Percentiles rank a stretch among this genome's conserved stretches.
phyloP scores from a whole-genome alignment of 2,329 filamentous ascomycete species.

The Penicillium sp. region DNA sequence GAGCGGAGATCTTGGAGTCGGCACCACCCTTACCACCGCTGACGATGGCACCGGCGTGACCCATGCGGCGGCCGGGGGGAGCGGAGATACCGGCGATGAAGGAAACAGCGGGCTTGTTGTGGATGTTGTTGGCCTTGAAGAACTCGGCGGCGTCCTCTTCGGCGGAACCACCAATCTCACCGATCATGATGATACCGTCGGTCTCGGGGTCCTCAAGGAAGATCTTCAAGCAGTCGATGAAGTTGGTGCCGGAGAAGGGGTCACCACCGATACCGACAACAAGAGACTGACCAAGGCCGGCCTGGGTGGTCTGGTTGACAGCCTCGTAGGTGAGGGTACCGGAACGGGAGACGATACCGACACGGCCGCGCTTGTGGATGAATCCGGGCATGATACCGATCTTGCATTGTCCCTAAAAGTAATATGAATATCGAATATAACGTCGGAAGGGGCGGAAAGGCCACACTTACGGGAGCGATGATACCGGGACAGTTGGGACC shows the following conservation, averaged over 20 bases:
- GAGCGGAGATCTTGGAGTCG: constrained; percentile 94
- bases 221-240: constrained; percentile 97
- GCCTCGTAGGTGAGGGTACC: constrained; percentile 99
- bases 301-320: constrained; percentile 98
- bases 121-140: constrained; percentile 85
- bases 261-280: constrained; percentile 98
- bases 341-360: constrained; percentile 97
- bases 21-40: constrained; percentile 96
- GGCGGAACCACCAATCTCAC: constrained; percentile 94
- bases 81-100: constrained; percentile 99
- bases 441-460: not conserved
- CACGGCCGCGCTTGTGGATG: constrained; percentile 99
- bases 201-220: constrained; percentile 96
- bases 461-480: constrained; percentile 67
- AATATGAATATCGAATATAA: constrained; percentile 9
- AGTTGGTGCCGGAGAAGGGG: constrained; percentile 98
- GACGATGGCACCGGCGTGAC: constrained; percentile 97
- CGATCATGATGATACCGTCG: constrained; percentile 99
- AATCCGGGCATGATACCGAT: constrained; percentile 99
- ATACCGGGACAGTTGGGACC: constrained; percentile 98
- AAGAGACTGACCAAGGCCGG: constrained; percentile 94
- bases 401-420: constrained; percentile 85
- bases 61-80: constrained; percentile 94
- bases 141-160: constrained; percentile 99
- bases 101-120: constrained; percentile 93